Conservation (phyloP, 345 rosid genomes). For the Salix dunnii region DNA sequence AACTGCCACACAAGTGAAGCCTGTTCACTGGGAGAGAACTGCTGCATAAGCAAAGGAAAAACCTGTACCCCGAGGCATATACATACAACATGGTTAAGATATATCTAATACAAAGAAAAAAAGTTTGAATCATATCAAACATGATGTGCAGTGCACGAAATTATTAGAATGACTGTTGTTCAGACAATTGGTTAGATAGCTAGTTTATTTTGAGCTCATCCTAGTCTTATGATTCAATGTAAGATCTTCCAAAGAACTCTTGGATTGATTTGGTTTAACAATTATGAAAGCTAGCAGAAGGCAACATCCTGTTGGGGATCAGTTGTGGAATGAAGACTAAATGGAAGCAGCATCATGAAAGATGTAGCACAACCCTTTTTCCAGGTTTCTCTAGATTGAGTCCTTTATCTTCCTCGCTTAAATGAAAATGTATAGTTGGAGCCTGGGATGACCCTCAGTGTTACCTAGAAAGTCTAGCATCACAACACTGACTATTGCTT, state of each 20-base stretch:
- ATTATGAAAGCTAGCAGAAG: not conserved
- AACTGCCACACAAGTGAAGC: constrained; percentile 61
- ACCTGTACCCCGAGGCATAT: constrained; percentile 43
- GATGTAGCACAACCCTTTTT: not conserved
- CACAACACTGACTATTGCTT: not conserved
- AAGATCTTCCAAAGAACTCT: not conserved
- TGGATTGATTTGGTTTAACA: not conserved
- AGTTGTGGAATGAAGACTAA: not conserved
- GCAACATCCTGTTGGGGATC: not conserved
- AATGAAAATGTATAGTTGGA: not conserved
- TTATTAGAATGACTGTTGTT: not conserved
- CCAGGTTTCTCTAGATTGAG: not conserved
- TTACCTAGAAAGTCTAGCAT: not conserved
- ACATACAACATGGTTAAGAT: not conserved
- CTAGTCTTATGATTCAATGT: not conserved
- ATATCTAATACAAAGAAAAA: not conserved
- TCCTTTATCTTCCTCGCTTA: too few relatives aligned
- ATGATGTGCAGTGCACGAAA: not conserved
- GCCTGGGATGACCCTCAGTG: not conserved
- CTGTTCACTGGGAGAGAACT: constrained; percentile 55
- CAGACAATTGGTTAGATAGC: not conserved
- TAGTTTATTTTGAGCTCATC: not conserved
- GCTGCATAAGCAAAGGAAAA: constrained; percentile 56
- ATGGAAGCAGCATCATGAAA: not conserved
- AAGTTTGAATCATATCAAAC: not conserved